Percentiles rank a stretch among this genome's conserved stretches.
Evolutionary conservation across 1,284 basidiomycete genomes (phyloP).

Genomic region (Calocybe gambosa): DNA sequence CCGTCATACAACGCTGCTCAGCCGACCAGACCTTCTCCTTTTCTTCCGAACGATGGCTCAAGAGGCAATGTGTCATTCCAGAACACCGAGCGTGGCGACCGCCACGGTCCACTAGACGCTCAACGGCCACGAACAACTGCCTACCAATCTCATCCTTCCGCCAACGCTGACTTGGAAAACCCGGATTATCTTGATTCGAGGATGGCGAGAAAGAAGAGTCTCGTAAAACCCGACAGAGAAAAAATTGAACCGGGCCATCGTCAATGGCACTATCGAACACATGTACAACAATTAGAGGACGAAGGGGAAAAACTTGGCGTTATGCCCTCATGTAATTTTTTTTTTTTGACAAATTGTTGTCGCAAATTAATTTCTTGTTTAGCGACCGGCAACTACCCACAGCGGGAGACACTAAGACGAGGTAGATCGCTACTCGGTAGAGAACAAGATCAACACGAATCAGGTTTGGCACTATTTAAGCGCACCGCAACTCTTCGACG

Average conservation of each 20-base stretch:
- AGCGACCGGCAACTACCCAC: conserved; percentile 84
- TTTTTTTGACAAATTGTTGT: background rate
- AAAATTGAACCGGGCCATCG: conserved; percentile 95
- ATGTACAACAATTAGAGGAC: conserved; percentile 77
- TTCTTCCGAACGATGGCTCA: conserved; percentile 30
- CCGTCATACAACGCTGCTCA: conserved; percentile 21
- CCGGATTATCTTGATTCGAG: conserved; percentile 37
- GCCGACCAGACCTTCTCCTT: conserved; percentile 24
- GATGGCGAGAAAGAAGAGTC: conserved; percentile 83
- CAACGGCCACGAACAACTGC: conserved; percentile 44
- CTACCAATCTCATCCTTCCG: conserved; percentile 47
- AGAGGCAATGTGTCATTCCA: conserved; percentile 61
- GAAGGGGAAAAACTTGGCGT: conserved; percentile 61
- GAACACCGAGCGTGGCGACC: conserved; percentile 60
- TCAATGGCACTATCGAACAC: conserved; percentile 92
- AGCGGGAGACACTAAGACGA: conserved; percentile 59
- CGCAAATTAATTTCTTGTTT: conserved; percentile 3
- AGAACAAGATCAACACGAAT: conserved; percentile 84
- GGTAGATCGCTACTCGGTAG: conserved; percentile 84
- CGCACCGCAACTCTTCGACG: conserved; percentile 72
- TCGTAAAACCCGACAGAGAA: conserved; percentile 92
- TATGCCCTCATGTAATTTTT: conserved; percentile 70
- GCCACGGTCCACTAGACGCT: conserved; percentile 47
- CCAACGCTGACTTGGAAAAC: conserved; percentile 44
- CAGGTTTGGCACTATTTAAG: conserved; percentile 83